Evolutionary conservation across 306 rosid genomes (phyloP).

Genomic region (Elaeagnus macrophylla): DNA sequence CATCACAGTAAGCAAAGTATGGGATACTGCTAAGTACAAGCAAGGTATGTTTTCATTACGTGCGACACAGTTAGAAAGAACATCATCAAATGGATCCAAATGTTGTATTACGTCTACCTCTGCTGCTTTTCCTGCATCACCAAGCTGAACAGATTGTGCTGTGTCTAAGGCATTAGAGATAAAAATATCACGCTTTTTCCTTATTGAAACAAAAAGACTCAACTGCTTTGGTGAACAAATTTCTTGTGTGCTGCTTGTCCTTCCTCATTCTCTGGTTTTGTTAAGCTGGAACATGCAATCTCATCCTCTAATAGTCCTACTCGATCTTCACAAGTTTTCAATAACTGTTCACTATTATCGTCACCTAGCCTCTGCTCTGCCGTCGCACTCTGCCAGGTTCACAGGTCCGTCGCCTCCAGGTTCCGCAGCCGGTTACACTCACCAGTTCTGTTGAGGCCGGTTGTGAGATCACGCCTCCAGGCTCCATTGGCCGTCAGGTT

Average conservation of each 20-base stretch:
- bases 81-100: conserved; percentile 35
- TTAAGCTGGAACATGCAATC: conserved; percentile 9
- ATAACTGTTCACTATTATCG: conserved; percentile 5
- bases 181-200: conserved; percentile 3
- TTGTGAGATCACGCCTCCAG: too few species aligned
- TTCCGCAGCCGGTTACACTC: too few species aligned
- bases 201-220: background rate
- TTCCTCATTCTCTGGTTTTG: conserved; percentile 26
- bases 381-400: too few species aligned
- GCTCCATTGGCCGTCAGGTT: too few species aligned
- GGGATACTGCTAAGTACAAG: background rate
- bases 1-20: conserved; percentile 3
- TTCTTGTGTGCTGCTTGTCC: conserved; percentile 1
- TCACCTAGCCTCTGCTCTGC: too few species aligned
- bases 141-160: conserved; percentile 12
- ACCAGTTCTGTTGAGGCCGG: too few species aligned
- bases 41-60: conserved; percentile 17
- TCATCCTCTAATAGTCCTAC: conserved; percentile 14
- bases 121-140: conserved; percentile 23
- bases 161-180: conserved; percentile 15
- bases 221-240: conserved; percentile 2
- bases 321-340: conserved; percentile 10
- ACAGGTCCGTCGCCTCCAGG: too few species aligned
- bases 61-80: conserved; percentile 32
- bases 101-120: conserved; percentile 21